A percentile compares a stretch with the other conserved stretches of the same genome.
phyloP scores from a whole-genome alignment of 768 basidiomycete genomes.

The Phallus indusiatus region DNA sequence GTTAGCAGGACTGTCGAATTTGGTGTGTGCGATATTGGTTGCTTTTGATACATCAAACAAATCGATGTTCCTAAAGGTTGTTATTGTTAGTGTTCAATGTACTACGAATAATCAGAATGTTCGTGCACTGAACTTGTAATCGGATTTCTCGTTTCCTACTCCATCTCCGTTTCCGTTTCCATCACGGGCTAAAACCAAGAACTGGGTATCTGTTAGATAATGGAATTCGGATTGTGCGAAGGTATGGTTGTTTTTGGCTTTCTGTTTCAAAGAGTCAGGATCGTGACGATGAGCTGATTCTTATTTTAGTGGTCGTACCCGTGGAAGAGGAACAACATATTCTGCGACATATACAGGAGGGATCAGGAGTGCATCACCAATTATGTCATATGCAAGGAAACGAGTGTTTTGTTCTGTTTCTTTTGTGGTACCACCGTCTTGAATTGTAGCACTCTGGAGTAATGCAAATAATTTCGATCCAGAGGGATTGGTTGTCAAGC shows the following conservation, averaged over 20 bases:
- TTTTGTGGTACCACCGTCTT: conserved; percentile 46
- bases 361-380: conserved; percentile 17
- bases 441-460: conserved; percentile 53
- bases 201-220: conserved; percentile 42
- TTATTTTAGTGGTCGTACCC: conserved; percentile 7
- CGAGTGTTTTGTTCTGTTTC: conserved; percentile 43
- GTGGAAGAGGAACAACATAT: conserved; percentile 51
- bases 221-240: conserved; percentile 47
- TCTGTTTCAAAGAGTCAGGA: not conserved
- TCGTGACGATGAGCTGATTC: not conserved
- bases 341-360: conserved; percentile 39
- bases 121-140: conserved; percentile 36
- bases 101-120: too few relatives aligned
- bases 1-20: conserved; percentile 43
- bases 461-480: conserved; percentile 48
- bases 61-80: conserved; percentile 40
- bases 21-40: conserved; percentile 50
- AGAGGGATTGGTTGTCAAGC: conserved; percentile 40
- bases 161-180: conserved; percentile 49
- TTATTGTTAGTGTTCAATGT: too few relatives aligned
- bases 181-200: conserved; percentile 52
- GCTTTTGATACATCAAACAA: conserved; percentile 47
- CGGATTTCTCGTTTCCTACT: conserved; percentile 30
- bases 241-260: conserved; percentile 36
- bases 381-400: conserved; percentile 45